Conservation (phyloP, 257 asterid genomes). For the Knoxia roxburghii region DNA sequence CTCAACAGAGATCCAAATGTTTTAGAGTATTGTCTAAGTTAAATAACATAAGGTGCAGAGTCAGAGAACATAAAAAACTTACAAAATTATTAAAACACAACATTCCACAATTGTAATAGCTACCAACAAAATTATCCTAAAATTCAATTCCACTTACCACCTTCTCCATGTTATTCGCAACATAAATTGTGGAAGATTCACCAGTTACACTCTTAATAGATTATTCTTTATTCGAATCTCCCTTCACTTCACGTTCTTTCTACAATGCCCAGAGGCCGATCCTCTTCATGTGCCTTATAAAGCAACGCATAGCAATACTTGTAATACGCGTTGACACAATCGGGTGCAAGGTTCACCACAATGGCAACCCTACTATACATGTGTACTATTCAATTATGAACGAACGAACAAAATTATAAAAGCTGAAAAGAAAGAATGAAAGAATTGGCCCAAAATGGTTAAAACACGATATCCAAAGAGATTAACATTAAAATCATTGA, state of each 20-base stretch:
- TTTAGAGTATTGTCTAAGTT: not conserved
- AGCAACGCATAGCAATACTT: conserved; percentile 67
- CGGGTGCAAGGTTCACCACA: conserved; percentile 91
- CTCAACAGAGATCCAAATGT: not conserved
- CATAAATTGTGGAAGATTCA: conserved; percentile 56
- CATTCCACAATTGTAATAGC: too few relatives aligned
- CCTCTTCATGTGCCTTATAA: conserved; percentile 81
- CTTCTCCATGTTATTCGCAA: conserved; percentile 39
- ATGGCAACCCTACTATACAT: conserved; percentile 51
- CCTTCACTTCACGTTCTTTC: conserved; percentile 50
- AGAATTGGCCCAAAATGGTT: not conserved
- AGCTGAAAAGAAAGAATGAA: not conserved
- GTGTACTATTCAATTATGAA: not conserved
- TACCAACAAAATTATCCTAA: not conserved
- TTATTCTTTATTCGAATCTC: conserved; percentile 47
- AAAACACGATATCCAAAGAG: not conserved
- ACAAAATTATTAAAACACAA: not conserved
- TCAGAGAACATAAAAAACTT: not conserved
- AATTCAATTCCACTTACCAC: conserved; percentile 27
- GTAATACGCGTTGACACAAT: conserved; percentile 75
- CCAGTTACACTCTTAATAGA: conserved; percentile 46
- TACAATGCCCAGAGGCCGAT: conserved; percentile 79
- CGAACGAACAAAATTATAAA: not conserved
- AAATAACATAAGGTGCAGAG: not conserved
- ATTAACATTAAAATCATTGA: not conserved